Evolutionary conservation across 768 basidiomycete genomes (phyloP).

Genomic region (Russula vinacea): DNA sequence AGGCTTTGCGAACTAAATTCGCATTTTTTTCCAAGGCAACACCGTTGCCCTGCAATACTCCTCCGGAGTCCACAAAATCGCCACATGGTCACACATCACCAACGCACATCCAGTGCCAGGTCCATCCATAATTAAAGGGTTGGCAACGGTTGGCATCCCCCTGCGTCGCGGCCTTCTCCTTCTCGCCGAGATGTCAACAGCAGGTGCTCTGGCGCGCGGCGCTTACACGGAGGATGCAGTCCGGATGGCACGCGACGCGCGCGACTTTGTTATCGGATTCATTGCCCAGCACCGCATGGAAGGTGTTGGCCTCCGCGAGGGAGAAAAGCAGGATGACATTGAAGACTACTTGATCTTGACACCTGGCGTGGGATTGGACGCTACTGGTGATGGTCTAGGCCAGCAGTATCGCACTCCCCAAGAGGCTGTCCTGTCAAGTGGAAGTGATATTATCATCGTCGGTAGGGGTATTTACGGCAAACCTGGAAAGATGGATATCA

Average conservation of each 20-base stretch:
- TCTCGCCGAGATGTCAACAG: slow-evolving; percentile 94
- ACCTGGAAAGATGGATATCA: slow-evolving; percentile 44
- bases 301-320: slow-evolving; percentile 45
- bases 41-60: slow-evolving; percentile 95
- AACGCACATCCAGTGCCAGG: slow-evolving; percentile 97
- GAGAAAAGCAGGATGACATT: slow-evolving; percentile 8
- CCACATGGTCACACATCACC: slow-evolving; percentile 94
- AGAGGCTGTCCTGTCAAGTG: slow-evolving; percentile 74
- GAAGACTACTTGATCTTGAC: slow-evolving; percentile 91
- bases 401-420: slow-evolving; percentile 84
- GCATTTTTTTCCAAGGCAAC: slow-evolving; percentile 61
- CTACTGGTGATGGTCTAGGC: slow-evolving; percentile 45
- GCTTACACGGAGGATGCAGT: slow-evolving; percentile 82
- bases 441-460: slow-evolving; percentile 96
- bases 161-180: slow-evolving; percentile 83
- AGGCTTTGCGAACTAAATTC: not conserved
- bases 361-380: slow-evolving; percentile 86
- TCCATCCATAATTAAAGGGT: slow-evolving; percentile 90
- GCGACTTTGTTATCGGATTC: slow-evolving; percentile 93
- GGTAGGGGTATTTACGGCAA: slow-evolving; percentile 90
- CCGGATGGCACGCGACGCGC: slow-evolving; percentile 77
- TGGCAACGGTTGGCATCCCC: slow-evolving; percentile 80
- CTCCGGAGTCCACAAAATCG: slow-evolving; percentile 87
- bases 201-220: slow-evolving; percentile 79
- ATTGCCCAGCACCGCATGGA: slow-evolving; percentile 89